Percentiles rank a stretch among this genome's conserved stretches.
These are phyloP conservation scores for Aspergillus sojae DNA, from an alignment of 2,329 filamentous ascomycete species.

Conservation along the genomic window DNA sequence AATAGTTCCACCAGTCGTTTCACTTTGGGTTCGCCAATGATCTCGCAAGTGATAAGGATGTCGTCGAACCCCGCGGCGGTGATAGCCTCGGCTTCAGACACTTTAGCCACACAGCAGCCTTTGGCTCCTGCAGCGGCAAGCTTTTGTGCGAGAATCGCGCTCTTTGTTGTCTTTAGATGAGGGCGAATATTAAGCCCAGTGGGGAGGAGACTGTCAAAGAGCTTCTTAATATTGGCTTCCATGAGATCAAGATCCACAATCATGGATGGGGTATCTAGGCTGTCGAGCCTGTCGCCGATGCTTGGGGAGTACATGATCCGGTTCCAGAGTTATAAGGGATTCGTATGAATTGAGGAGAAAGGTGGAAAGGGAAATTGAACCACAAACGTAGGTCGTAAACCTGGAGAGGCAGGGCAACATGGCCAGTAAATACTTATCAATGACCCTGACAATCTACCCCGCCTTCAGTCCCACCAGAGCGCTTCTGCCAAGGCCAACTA, in stretches of 20 bases:
- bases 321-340: not conserved
- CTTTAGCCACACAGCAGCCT: conserved; percentile 56
- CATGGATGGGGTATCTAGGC: conserved; percentile 60
- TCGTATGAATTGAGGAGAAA: not conserved
- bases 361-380: not conserved
- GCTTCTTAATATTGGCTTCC: conserved; percentile 54
- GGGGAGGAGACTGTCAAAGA: conserved; percentile 50
- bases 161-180: conserved; percentile 59
- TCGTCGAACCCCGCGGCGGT: conserved; percentile 51
- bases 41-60: conserved; percentile 56
- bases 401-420: too few species aligned
- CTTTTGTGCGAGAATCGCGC: conserved; percentile 47
- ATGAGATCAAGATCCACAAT: conserved; percentile 57
- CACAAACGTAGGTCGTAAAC: not conserved
- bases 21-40: conserved; percentile 53
- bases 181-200: conserved; percentile 52
- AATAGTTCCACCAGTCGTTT: conserved; percentile 50
- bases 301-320: conserved; percentile 43
- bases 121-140: conserved; percentile 52
- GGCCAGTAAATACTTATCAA: too few species aligned
- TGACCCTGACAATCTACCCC: not conserved
- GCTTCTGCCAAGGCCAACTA: not conserved
- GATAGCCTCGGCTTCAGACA: conserved; percentile 51
- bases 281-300: conserved; percentile 46
- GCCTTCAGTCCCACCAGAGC: not conserved